Evolutionary conservation across 306 rosid genomes (phyloP).

Genomic region (Lithocarpus polystachyus): DNA sequence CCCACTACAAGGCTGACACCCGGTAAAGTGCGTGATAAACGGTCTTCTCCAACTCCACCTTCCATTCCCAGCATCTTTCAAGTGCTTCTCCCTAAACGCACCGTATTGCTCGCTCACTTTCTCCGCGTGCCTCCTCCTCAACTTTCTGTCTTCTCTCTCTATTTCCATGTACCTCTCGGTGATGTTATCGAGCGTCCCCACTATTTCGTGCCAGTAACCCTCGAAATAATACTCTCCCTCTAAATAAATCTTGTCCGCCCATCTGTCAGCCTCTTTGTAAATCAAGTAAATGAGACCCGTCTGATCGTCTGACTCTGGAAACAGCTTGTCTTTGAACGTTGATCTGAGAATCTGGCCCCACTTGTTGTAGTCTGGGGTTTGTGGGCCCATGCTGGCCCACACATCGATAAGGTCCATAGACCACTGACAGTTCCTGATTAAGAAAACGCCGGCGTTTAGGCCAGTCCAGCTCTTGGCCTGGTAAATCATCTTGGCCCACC

Average conservation of each 20-base stretch:
- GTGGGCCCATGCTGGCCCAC: conserved; percentile 97
- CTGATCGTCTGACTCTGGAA: conserved; percentile 90
- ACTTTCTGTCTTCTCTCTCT: conserved; percentile 28
- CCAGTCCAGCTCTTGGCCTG: conserved; percentile 85
- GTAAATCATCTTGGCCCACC: conserved; percentile 60
- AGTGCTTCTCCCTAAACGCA: conserved; percentile 42
- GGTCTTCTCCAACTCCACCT: conserved; percentile 66
- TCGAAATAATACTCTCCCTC: conserved; percentile 68
- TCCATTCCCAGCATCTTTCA: conserved; percentile 45
- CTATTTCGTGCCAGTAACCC: conserved; percentile 74
- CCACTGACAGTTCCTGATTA: conserved; percentile 87
- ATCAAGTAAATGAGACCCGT: conserved; percentile 81
- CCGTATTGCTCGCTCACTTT: conserved; percentile 61
- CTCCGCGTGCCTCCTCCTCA: conserved; percentile 79
- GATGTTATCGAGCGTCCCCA: conserved; percentile 38
- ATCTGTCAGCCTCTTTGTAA: conserved; percentile 44
- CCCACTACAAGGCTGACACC: conserved; percentile 95
- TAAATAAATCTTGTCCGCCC: conserved; percentile 69
- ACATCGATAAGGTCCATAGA: conserved; percentile 66
- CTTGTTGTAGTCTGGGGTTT: conserved; percentile 47
- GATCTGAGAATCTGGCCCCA: conserved; percentile 62
- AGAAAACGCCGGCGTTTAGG: conserved; percentile 81
- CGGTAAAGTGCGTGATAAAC: conserved; percentile 80
- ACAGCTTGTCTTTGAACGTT: conserved; percentile 68
- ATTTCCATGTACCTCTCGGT: conserved; percentile 34